These are phyloP conservation scores for Amaranthus cruentus DNA, from an alignment of 148 eudicot species.

Conservation along the genomic window DNA sequence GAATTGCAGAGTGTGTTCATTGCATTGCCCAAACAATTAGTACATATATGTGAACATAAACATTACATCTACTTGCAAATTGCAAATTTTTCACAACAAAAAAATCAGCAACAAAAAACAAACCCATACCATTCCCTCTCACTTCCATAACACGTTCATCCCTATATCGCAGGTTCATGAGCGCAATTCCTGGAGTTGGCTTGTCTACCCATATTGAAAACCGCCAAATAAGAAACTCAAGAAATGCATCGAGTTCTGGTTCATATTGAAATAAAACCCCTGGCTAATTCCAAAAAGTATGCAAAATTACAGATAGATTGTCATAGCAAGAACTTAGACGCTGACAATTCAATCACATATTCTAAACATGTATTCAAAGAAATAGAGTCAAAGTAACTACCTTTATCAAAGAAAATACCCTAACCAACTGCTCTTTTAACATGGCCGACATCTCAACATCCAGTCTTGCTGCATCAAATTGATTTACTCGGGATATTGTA, in stretches of 20 bases:
- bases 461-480: conserved; percentile 83
- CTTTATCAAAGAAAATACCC: conserved; percentile 91
- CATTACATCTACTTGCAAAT: no score
- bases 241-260: conserved; percentile 96
- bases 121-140: conserved; percentile 66
- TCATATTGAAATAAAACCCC: conserved; percentile 96
- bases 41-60: no score
- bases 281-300: conserved; percentile 83
- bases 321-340: neutral
- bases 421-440: conserved; percentile 91
- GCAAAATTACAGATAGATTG: conserved; percentile 9
- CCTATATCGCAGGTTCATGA: conserved; percentile 93
- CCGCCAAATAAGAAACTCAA: conserved; percentile 93
- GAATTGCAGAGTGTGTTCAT: no score
- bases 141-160: conserved; percentile 72
- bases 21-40: no score
- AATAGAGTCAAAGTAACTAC: conserved; percentile 29
- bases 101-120: neutral
- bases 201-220: conserved; percentile 99
- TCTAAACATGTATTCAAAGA: neutral
- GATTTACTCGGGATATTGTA: conserved; percentile 85
- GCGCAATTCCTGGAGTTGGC: conserved; percentile 94
- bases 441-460: conserved; percentile 96
- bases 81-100: no score
- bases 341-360: conserved; percentile 1